phyloP scores from a whole-genome alignment of 1,139 yeast genomes.

The Pichia sp. region DNA sequence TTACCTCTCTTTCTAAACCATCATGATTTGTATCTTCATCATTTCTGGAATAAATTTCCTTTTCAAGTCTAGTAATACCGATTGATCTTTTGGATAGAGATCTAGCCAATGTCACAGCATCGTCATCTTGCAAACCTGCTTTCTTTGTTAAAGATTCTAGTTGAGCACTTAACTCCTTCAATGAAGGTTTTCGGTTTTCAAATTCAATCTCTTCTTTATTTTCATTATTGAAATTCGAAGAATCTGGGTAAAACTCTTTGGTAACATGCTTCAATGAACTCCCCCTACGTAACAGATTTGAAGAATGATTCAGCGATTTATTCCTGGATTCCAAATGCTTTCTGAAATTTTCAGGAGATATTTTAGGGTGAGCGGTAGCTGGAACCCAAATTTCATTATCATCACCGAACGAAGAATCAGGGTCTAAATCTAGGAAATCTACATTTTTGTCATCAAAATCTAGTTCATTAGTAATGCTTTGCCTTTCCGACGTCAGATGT shows the following conservation, averaged over 20 bases:
- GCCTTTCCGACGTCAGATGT: neutral
- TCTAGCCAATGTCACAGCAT: slow-evolving; percentile 69
- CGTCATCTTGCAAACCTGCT: slow-evolving; percentile 68
- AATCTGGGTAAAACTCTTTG: neutral
- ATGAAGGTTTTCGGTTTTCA: slow-evolving; percentile 38
- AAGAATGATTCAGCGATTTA: neutral
- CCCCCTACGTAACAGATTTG: slow-evolving; percentile 14
- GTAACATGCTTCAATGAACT: slow-evolving; percentile 10
- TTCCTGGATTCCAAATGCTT: slow-evolving; percentile 75
- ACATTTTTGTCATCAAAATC: slow-evolving; percentile 15
- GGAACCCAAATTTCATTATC: slow-evolving; percentile 79
- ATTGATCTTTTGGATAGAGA: slow-evolving; percentile 56
- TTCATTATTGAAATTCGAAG: slow-evolving; percentile 2
- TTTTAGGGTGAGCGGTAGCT: slow-evolving; percentile 86
- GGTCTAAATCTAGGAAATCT: slow-evolving; percentile 21
- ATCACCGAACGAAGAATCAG: slow-evolving; percentile 27
- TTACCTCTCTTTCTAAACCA: neutral
- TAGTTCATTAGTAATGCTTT: slow-evolving; percentile 5
- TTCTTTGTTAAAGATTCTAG: slow-evolving; percentile 56
- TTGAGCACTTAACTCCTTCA: slow-evolving; percentile 60
- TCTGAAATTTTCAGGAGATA: slow-evolving; percentile 86
- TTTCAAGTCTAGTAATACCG: slow-evolving; percentile 49
- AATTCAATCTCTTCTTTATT: neutral
- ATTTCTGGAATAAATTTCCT: slow-evolving; percentile 25
- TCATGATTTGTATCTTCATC: neutral